Conservation (phyloP, 306 rosid genomes). For the Psophocarpus tetragonolobus region DNA sequence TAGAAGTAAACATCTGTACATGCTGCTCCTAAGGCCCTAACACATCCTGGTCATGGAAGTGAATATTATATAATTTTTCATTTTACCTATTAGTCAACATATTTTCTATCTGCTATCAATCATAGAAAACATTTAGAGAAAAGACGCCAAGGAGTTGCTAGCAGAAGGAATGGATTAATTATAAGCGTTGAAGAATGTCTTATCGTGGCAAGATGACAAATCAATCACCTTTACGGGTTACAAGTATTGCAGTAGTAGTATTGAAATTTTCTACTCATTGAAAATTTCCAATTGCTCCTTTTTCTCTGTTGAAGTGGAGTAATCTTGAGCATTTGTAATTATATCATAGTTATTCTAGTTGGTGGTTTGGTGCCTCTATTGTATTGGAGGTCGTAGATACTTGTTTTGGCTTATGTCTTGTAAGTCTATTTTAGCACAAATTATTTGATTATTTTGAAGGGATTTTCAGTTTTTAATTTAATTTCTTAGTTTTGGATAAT, state of each 20-base stretch:
- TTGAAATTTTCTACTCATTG: conserved; percentile 25
- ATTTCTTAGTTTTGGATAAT: neutral
- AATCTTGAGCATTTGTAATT: conserved; percentile 1
- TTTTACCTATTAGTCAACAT: neutral
- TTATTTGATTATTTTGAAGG: neutral
- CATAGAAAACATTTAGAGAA: conserved; percentile 57
- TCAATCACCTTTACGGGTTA: conserved; percentile 72
- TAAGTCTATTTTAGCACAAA: neutral
- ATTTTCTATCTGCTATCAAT: conserved; percentile 21
- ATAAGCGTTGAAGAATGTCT: conserved; percentile 92
- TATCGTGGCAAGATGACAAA: conserved; percentile 92
- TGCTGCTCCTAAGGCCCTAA: neutral
- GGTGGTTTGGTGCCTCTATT: neutral
- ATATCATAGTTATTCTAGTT: neutral
- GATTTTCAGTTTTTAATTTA: neutral
- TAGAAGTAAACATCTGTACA: neutral
- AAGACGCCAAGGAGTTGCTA: conserved; percentile 81
- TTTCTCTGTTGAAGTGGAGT: conserved; percentile 1
- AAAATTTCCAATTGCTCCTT: neutral
- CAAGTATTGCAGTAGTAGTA: conserved; percentile 24
- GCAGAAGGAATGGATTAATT: conserved; percentile 98
- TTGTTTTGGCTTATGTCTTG: conserved; percentile 2
- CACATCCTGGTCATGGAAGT: neutral
- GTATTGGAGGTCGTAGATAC: neutral
- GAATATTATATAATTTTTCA: neutral